Evolutionary conservation across 352 stramenopile species (phyloP), one percentile per base, ranked within the genome.

Genomic region (Phytophthora ramorum): DNA sequence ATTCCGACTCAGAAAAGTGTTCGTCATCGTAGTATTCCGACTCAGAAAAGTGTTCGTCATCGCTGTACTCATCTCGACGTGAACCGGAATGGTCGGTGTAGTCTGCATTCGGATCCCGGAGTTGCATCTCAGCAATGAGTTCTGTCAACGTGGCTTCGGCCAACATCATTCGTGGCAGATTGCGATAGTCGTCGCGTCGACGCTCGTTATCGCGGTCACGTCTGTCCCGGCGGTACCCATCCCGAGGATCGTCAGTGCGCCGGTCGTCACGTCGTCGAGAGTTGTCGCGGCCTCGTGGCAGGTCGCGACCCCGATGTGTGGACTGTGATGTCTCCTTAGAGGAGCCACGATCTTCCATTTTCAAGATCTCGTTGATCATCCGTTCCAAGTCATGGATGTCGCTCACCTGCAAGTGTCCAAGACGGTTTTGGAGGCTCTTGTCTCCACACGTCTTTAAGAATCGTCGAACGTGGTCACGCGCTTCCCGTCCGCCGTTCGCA

Each of bases 291-390:
- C 38, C 38, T 45, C 16, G 13, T 14, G 38, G 14, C 14, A 14
- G 17, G 14, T n/a, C n/a, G n/a, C n/a, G n/a, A n/a, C n/a, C n/a
- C n/a, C n/a, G n/a, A 5, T 45, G 14, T 22, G 38, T 24, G 16
- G 16, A 14, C 17, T 45, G 28, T 34, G n/a, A n/a, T n/a, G n/a
- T n/a, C n/a, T n/a, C 38, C 38, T 10, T 45, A 19, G 14, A 4
- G 4, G 38, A 24, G 38, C 16, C 3, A 1, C 9, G 13, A 10
- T 40, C 46, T 16, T 41, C 26, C 12, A 47, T 35, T 9, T 47
- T 57, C 4, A 38, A 26, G 2, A 57, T 47, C 14, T 46, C 34
- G 20, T 28, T 57, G 35, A 47, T 40, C 35, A 57, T 57, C 9
- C 22, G 20, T 37, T 57, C 50, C 5, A 57, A 4, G 4, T 35